phyloP scores from a whole-genome alignment of 2,329 filamentous ascomycete genomes.

The Aureobasidium sp. region DNA sequence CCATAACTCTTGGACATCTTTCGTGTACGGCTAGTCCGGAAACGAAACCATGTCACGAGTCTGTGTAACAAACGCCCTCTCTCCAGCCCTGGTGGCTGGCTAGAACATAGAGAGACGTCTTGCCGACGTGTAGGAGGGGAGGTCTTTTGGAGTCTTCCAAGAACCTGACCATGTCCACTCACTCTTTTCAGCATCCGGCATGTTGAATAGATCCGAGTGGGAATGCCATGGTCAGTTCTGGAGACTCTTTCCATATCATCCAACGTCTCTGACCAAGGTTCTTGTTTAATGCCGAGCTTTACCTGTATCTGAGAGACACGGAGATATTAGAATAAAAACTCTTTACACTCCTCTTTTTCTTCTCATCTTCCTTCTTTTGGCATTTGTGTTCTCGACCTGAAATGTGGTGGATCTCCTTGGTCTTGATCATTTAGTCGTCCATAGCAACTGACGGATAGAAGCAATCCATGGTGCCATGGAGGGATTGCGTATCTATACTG shows the following conservation, averaged over 20 bases:
- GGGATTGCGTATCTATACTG: not conserved
- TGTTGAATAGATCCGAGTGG: not conserved
- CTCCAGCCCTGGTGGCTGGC: slow-evolving; percentile 7
- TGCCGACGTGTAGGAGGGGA: not conserved
- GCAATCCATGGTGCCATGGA: not conserved
- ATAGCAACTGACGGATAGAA: not conserved
- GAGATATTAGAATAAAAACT: not conserved
- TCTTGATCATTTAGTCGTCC: not conserved
- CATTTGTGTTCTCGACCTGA: not conserved
- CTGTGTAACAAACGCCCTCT: not conserved
- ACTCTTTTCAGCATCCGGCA: not conserved
- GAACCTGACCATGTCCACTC: not conserved
- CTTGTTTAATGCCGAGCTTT: slow-evolving; percentile 8
- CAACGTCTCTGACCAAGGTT: not conserved
- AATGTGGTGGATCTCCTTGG: not conserved
- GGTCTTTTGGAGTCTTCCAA: not conserved
- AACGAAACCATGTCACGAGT: not conserved
- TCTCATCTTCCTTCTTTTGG: not conserved
- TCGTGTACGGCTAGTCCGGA: slow-evolving; percentile 1
- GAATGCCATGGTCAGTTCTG: not conserved
- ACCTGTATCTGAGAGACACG: not conserved
- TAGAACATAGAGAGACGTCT: not conserved
- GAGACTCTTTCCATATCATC: not conserved
- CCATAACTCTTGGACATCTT: not conserved
- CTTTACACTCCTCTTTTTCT: not conserved